Evolutionary conservation across 139 green algal genomes (phyloP), one percentile per base, ranked within the genome.

Genomic region (Micromonas pusilla): DNA sequence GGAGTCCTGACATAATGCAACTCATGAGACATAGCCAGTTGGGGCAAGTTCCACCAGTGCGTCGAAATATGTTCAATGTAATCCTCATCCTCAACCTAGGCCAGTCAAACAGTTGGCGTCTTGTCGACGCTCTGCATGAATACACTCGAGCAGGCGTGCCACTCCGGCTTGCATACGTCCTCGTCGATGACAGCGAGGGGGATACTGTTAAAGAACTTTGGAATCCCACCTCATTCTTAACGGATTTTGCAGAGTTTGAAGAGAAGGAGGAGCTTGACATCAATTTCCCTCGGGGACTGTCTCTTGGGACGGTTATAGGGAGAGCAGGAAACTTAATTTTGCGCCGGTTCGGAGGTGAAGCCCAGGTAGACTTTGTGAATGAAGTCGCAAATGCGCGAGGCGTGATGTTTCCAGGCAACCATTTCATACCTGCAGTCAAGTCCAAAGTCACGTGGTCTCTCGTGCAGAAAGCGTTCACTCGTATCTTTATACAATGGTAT

Each of bases 281-380:
- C 60, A 1, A 13, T 21, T 63, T 63, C 26, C 19, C 5, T 54
- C 23, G 54, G 54, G 33, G 31, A 52, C 1, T 19, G 19, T 26
- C 26, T 72, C 2, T 2, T 26, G 23, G 26, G 3, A 33, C 23
- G 63, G 20, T 23, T 70, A 23, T 30, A 33, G 36, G 25, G 1
- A 23, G n/a, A 70, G 66, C 33, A 19, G 66, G 33, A 53, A 72
- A 72, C 26, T 72, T 57, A 28, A 54, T 72, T 54, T 54, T 72
- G 33, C 30, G 9, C 20, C 13, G 25, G 26, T 52, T 57, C 2
- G 66, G 66, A 16, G 16, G 33, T 19, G 33, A 53, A 13, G 30
- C 66, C 28, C 31, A 53, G 66, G 33, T 19, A 32, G 9, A 39
- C 13, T 72, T 72, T 52, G 9, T 53, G 1, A 5, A 13, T 13